phyloP scores from a whole-genome alignment of 1,284 basidiomycete genomes.

The Fistulinella cinereoalba region DNA sequence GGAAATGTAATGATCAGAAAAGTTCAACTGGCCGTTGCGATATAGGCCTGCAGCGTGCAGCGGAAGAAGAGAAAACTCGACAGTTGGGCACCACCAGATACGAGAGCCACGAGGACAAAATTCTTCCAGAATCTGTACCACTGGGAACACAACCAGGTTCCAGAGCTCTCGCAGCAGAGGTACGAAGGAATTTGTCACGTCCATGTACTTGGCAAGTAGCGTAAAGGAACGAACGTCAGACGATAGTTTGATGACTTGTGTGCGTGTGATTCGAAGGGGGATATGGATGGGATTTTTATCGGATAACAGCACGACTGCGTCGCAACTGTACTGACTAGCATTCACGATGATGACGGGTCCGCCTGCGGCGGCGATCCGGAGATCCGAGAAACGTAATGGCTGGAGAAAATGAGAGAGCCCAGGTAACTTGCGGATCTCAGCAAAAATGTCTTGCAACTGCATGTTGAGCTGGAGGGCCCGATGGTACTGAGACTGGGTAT shows the following conservation, averaged over 20 bases:
- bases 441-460: background rate
- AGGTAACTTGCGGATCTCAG: background rate
- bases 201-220: background rate
- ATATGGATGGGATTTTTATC: constrained; percentile 9
- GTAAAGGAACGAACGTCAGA: background rate
- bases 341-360: too few species aligned
- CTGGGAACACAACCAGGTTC: background rate
- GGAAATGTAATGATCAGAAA: background rate
- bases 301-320: constrained; percentile 17
- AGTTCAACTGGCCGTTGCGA: background rate
- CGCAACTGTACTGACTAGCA: background rate
- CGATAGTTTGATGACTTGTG: background rate
- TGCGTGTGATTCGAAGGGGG: constrained; percentile 4
- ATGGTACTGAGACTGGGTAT: background rate
- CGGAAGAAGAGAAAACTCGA: too few species aligned
- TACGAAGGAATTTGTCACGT: background rate
- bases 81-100: constrained; percentile 42
- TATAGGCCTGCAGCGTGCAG: background rate
- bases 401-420: background rate
- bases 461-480: background rate
- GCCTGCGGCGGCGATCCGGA: too few species aligned
- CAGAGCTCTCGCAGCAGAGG: constrained; percentile 20
- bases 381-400: background rate
- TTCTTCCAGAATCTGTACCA: constrained; percentile 2
- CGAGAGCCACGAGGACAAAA: constrained; percentile 17